Evolutionary conservation across 768 basidiomycete genomes (phyloP).

Genomic region (Botryobasidium botryosum): DNA sequence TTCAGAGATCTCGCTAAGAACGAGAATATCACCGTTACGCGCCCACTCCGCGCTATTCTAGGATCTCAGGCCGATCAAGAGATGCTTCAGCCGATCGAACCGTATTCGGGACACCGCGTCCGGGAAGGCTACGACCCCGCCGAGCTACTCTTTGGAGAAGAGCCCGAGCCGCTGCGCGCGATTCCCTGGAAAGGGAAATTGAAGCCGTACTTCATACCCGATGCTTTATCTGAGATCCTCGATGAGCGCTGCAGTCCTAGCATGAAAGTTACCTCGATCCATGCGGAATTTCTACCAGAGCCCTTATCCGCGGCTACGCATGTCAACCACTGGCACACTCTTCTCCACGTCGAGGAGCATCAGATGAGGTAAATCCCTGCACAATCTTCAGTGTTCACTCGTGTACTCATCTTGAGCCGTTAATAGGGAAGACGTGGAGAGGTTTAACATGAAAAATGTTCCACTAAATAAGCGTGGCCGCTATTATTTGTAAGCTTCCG

Average conservation of each 20-base stretch:
- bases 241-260: conserved; percentile 13
- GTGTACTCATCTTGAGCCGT: background rate
- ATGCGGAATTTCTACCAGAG: conserved; percentile 24
- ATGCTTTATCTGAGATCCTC: conserved; percentile 20
- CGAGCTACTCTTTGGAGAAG: conserved; percentile 24
- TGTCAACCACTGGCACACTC: conserved; percentile 26
- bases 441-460: conserved; percentile 19
- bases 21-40: conserved; percentile 30
- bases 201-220: conserved; percentile 27
- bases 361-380: background rate
- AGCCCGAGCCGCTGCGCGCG: conserved; percentile 26
- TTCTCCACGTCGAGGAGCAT: conserved; percentile 35
- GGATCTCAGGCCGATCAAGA: conserved; percentile 35
- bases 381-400: background rate
- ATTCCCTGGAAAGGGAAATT: conserved; percentile 29
- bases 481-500: background rate
- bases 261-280: conserved; percentile 14
- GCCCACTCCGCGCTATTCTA: conserved; percentile 29
- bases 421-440: conserved; percentile 18
- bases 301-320: conserved; percentile 26
- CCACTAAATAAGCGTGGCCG: conserved; percentile 6
- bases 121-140: conserved; percentile 22
- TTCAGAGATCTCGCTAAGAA: conserved; percentile 24
- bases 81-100: conserved; percentile 27
- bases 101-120: conserved; percentile 23